Evolutionary conservation across 2,329 filamentous ascomycete genomes (phyloP).

Genomic region (Leptoxyphium fumago): DNA sequence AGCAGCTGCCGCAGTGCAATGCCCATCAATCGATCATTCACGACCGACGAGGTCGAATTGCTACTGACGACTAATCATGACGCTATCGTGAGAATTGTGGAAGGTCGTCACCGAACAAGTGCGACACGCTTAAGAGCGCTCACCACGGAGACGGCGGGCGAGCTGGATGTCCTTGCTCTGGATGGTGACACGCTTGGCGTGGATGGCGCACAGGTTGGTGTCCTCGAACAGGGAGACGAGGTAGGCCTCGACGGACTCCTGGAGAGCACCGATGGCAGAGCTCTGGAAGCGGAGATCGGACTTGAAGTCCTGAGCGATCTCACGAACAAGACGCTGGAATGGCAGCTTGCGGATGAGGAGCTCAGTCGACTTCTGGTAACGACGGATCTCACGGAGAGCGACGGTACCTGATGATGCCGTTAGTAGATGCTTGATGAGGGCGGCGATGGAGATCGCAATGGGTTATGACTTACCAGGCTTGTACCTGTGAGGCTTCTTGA

Average conservation of each 20-base stretch:
- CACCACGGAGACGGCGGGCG: conserved; percentile 45
- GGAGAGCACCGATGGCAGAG: conserved; percentile 80
- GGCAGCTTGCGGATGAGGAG: conserved; percentile 69
- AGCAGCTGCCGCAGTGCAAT: conserved; percentile 5
- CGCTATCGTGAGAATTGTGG: conserved; percentile 8
- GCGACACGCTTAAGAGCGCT: conserved; percentile 32
- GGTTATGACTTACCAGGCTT: conserved; percentile 30
- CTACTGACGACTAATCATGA: conserved; percentile 10
- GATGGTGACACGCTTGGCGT: conserved; percentile 91
- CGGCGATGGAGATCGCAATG: conserved; percentile 5
- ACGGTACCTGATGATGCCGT: conserved; percentile 48
- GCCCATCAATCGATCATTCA: conserved; percentile 17
- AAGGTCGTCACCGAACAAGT: background rate
- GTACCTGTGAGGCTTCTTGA: conserved; percentile 42
- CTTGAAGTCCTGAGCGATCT: conserved; percentile 53
- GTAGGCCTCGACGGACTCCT: conserved; percentile 94
- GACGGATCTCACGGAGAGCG: conserved; percentile 80
- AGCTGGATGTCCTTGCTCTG: conserved; percentile 90
- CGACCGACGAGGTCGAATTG: conserved; percentile 17
- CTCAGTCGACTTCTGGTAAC: conserved; percentile 80
- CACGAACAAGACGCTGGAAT: conserved; percentile 65
- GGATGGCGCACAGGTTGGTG: conserved; percentile 89
- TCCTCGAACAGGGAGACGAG: conserved; percentile 94
- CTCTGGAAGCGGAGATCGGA: conserved; percentile 84
- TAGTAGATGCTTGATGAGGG: conserved; percentile 6